Base-by-base conservation (phyloP, 2,329 filamentous ascomycete genomes). In the Drechslerella coelobrocha region DNA sequence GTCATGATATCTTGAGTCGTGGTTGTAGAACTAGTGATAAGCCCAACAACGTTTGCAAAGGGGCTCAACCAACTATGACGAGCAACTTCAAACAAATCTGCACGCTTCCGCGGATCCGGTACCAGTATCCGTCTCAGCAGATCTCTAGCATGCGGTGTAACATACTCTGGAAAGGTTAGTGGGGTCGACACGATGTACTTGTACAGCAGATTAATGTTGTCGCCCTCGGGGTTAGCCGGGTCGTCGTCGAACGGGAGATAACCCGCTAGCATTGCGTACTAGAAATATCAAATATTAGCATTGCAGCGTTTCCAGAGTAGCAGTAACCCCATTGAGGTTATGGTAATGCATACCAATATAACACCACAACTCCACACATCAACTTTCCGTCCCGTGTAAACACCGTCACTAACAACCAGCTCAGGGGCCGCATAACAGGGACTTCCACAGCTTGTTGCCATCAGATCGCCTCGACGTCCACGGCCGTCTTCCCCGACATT, bases 311-410 rank as follows among this genome's bases (percentile, higher is more conserved):
- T 26, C 24, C 50, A 29, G 47, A 57, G 14, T 23, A 31, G 68
- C 61, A 60, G 54, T 31, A 68, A 57, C 61, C 39, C 37, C 52
- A 55, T 12, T 31, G 24, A 53, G 66, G 19, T 59, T 73, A 34
- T 29, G 27, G 17, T 10, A 41, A 45, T 39, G 83, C 91, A 81
- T 84, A 97, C 93, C 84, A 99, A 79, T 77, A 99, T 99, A 39
- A 99, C 94, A 80, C 94, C 94, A 78, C 94, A 99, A 79, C 94
- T 97, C 94, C 94, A 99, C 34, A 99, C 94, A 78, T 99, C 94
- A 24, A 99, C 94, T 80, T 99, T 99, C 56, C 93, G 88, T 50
- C 94, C 94, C 1, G 94, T 99, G 80, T 99, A 99, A 6, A 99
- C 82, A 14, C 92, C 96, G 79, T 99, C 94, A 78, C 92, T 97